These are phyloP conservation scores for Tulasnella sp. DNA, from an alignment of 768 basidiomycete species.

Conservation along the genomic window DNA sequence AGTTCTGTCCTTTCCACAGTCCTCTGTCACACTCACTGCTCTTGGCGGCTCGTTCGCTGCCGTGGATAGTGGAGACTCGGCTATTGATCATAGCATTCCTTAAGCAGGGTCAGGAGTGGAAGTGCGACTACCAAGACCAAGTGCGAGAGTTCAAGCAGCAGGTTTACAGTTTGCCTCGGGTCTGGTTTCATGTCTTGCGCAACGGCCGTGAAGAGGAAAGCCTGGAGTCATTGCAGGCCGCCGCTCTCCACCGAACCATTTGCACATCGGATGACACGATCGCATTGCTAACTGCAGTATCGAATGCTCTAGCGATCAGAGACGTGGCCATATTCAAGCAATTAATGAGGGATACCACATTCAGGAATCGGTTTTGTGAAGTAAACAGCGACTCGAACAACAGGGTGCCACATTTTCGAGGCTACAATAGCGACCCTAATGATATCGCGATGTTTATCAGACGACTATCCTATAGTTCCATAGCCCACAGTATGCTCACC, in stretches of 20 bases:
- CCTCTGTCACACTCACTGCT: not conserved
- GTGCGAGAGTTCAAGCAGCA: not conserved
- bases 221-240: not conserved
- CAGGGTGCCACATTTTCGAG: no score
- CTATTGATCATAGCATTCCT: not conserved
- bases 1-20: not conserved
- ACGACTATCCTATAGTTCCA: no score
- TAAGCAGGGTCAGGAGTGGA: not conserved
- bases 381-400: no score
- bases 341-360: no score
- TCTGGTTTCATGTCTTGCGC: not conserved
- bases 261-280: not conserved
- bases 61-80: not conserved
- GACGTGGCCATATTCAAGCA: not conserved
- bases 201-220: not conserved
- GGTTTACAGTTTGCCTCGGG: not conserved
- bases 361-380: no score
- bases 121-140: not conserved
- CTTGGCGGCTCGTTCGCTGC: not conserved
- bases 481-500: no score
- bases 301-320: not conserved
- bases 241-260: not conserved
- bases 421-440: no score
- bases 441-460: no score
- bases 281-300: not conserved